Conservation (phyloP, 257 asterid species). For the Solanum lignicaule region DNA sequence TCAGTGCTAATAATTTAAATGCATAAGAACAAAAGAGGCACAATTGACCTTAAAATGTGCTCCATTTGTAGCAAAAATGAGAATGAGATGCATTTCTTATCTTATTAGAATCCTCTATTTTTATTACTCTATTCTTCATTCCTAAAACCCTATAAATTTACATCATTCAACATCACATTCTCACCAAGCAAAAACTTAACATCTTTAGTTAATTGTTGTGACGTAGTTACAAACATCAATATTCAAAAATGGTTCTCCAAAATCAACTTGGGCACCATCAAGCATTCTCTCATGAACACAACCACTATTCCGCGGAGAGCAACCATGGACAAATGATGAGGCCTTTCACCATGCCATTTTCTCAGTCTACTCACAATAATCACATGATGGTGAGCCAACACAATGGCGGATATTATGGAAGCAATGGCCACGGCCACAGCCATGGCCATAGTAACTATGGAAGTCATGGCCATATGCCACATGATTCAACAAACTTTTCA, state of each 20-base stretch:
- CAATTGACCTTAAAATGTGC: background rate
- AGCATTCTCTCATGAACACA: background rate
- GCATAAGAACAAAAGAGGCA: background rate
- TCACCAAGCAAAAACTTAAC: background rate
- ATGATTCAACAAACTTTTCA: background rate
- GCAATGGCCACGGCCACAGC: background rate
- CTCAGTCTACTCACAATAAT: background rate
- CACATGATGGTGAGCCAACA: background rate
- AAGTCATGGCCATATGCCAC: background rate
- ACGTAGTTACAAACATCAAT: background rate
- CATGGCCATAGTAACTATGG: background rate
- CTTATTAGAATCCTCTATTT: background rate
- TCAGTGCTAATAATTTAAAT: background rate
- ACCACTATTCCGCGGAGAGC: background rate
- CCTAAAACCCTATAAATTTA: background rate
- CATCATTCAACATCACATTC: background rate
- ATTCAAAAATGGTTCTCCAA: background rate
- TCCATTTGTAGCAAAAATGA: background rate
- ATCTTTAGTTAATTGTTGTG: background rate
- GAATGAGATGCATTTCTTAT: slow-evolving; percentile 2
- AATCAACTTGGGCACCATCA: background rate
- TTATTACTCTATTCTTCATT: background rate
- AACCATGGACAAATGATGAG: background rate
- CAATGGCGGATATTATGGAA: background rate
- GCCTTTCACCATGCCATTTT: background rate